Evolutionary conservation across 495 filamentous ascomycete genomes (phyloP).

Genomic region (Talaromyces trachyspermus): DNA sequence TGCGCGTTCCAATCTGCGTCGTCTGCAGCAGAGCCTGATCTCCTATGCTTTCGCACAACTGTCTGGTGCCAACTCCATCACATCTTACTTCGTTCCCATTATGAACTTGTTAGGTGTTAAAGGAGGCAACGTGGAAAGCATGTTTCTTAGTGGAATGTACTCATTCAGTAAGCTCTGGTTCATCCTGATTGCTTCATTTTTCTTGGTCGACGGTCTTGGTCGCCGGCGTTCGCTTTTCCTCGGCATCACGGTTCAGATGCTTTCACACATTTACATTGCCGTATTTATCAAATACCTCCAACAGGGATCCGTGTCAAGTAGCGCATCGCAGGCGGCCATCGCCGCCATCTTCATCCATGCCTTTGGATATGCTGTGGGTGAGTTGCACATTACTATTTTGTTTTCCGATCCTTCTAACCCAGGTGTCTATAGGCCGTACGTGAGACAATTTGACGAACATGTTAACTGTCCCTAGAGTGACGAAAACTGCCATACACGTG

Average conservation of each 20-base stretch:
- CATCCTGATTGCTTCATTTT: conserved; percentile 11
- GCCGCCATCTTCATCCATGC: conserved; percentile 12
- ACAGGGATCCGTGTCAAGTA: conserved; percentile 1
- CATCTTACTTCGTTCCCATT: conserved; percentile 12
- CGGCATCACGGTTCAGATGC: conserved; percentile 12
- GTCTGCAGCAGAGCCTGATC: conserved; percentile 10
- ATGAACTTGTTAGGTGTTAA: conserved; percentile 8
- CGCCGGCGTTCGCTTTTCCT: conserved; percentile 12
- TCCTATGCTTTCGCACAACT: conserved; percentile 13
- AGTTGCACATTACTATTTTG: too few species aligned
- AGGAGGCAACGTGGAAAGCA: not conserved
- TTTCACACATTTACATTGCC: conserved; percentile 13
- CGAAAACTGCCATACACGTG: too few species aligned
- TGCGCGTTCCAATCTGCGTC: conserved; percentile 11
- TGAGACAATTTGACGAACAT: too few species aligned
- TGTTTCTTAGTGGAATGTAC: conserved; percentile 14
- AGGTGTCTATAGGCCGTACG: too few species aligned
- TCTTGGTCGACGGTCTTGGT: conserved; percentile 13
- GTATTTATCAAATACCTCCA: conserved; percentile 12
- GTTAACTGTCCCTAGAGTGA: too few species aligned
- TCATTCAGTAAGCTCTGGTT: conserved; percentile 12
- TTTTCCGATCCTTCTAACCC: too few species aligned
- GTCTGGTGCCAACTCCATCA: conserved; percentile 17
- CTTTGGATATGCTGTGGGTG: conserved; percentile 13
- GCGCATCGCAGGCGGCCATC: conserved; percentile 7